Conservation (phyloP, 2,329 filamentous ascomycete genomes). For the Cordyceps militaris region DNA sequence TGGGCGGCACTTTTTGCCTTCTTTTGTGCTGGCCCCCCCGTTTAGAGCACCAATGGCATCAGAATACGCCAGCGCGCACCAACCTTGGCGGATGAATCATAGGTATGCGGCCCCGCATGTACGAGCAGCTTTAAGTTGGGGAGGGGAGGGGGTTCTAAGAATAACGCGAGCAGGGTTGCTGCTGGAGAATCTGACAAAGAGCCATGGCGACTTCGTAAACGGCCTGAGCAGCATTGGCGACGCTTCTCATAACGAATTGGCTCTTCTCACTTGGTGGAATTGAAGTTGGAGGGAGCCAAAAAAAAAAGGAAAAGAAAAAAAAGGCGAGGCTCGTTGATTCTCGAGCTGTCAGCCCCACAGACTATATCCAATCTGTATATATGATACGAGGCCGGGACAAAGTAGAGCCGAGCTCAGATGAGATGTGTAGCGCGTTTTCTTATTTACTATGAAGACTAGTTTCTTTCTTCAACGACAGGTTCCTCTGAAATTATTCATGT, state of each 20-base stretch:
- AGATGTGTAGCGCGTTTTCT: not conserved
- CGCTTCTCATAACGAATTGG: not conserved
- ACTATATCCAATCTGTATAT: not conserved
- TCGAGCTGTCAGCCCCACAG: not conserved
- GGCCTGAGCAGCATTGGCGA: not conserved
- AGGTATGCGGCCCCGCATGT: not conserved
- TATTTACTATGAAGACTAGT: too few relatives aligned
- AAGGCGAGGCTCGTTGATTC: not conserved
- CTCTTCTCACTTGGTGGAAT: not conserved
- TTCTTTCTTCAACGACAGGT: too few relatives aligned
- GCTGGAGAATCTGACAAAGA: too few relatives aligned
- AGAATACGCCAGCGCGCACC: not conserved
- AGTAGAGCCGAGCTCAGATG: not conserved
- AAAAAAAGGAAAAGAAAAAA: not conserved
- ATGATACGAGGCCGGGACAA: not conserved
- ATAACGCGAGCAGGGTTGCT: not conserved
- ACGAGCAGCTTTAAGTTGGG: not conserved
- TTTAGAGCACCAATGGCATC: not conserved
- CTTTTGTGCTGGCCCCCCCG: not conserved
- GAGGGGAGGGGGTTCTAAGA: not conserved
- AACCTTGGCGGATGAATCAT: conserved; percentile 3
- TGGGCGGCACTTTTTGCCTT: not conserved
- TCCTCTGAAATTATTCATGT: too few relatives aligned
- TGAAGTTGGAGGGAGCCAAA: not conserved
- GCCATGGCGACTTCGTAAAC: too few relatives aligned